Evolutionary conservation across 2,329 filamentous ascomycete genomes (phyloP).

Genomic region (Curvularia eragrostidis): DNA sequence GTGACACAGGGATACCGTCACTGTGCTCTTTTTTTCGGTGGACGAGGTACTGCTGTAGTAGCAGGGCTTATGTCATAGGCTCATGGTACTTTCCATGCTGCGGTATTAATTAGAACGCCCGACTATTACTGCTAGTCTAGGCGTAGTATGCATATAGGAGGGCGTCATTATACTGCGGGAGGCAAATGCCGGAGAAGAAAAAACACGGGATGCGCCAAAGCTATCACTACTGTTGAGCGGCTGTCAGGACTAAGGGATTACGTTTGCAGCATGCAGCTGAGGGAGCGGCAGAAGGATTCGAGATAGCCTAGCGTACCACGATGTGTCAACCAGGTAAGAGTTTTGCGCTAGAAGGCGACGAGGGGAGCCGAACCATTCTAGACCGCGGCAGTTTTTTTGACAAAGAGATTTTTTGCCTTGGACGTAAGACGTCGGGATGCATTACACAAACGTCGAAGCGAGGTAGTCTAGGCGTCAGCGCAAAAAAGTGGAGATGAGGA

Average conservation of each 20-base stretch:
- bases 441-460: neutral
- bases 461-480: neutral
- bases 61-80: neutral
- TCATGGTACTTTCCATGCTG: neutral
- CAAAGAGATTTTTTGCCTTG: neutral
- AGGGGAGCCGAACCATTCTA: neutral
- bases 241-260: neutral
- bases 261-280: neutral
- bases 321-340: neutral
- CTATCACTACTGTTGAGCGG: no score
- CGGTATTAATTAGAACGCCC: neutral
- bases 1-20: neutral
- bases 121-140: no score
- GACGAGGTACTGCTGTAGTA: neutral
- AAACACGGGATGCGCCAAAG: neutral
- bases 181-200: neutral
- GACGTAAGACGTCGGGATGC: neutral
- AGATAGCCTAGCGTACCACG: neutral
- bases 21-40: neutral
- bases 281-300: neutral
- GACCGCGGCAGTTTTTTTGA: neutral
- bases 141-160: neutral
- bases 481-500: neutral
- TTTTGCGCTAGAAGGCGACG: neutral
- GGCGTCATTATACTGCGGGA: neutral